A percentile compares a stretch with the other conserved stretches of the same genome.
Conservation (phyloP, 441 rosid genomes). For the Omphalea diandra region DNA sequence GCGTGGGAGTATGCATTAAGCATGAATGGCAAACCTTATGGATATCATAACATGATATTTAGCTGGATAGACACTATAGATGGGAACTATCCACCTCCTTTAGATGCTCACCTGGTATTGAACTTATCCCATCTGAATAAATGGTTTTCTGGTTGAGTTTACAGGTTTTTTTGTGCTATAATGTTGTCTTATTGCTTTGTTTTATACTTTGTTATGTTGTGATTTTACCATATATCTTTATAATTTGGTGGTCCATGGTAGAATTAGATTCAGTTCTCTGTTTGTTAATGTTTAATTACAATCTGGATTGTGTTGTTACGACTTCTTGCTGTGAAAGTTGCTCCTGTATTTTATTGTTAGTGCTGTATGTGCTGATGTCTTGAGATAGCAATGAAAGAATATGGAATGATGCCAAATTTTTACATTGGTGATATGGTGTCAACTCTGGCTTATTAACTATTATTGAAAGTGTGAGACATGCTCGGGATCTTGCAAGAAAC, state of each 20-base stretch:
- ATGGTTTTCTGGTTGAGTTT: constrained; percentile 10
- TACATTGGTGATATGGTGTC: background rate
- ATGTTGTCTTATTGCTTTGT: background rate
- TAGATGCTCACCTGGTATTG: constrained; percentile 89
- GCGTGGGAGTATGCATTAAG: constrained; percentile 96
- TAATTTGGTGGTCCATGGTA: constrained; percentile 3
- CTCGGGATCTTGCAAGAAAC: background rate
- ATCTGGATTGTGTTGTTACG: background rate
- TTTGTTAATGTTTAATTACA: background rate
- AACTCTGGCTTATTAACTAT: background rate
- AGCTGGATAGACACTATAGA: constrained; percentile 96
- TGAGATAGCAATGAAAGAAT: background rate
- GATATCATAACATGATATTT: constrained; percentile 95
- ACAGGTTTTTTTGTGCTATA: background rate
- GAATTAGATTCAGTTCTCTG: background rate
- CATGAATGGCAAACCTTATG: constrained; percentile 89
- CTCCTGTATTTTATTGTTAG: background rate
- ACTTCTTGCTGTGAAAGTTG: background rate
- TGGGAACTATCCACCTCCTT: constrained; percentile 89
- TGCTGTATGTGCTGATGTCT: background rate
- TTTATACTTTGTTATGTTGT: background rate
- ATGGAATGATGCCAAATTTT: background rate
- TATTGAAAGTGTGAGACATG: background rate
- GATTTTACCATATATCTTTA: background rate
- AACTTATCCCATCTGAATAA: constrained; percentile 12